Base-by-base conservation (phyloP, 2,329 filamentous ascomycete species). In the Myriosclerotinia scirpicola region DNA sequence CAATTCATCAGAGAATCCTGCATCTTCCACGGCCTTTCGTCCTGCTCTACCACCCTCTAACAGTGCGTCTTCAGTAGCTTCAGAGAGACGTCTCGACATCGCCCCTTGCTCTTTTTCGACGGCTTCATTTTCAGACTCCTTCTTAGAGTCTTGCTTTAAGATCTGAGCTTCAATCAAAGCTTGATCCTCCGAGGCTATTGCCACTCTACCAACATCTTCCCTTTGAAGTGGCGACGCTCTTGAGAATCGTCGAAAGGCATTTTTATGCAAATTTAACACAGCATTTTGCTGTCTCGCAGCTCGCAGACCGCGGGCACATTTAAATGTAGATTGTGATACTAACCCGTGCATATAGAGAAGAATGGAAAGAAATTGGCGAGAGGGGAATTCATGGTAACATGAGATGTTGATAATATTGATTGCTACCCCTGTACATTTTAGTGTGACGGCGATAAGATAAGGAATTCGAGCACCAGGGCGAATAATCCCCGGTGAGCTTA, bases 51-150 rank as follows among this genome's bases (percentile, higher is more conserved):
- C 86, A 42, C 85, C 86, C 1, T 82, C 83, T 38, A 86, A 73
- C 0, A 90, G 78, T 1, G 82, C 84, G 64, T 89, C 85, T 71
- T 89, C 87, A 1, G 87, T 89, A 1, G 87, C 86, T 72, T 88
- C 81, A 67, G 85, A 79, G 11, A 90, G 79, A 20, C 85, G 84
- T 48, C 84, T 81, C 11, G 84, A 78, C 82, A 89, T 82, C 5
- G 75, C 75, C 36, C 75, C 76, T 68, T 68, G 71, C 65, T 74
- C 69, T 46, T 59, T 36, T 63, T 66, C 59, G 6, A 20, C 36
- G 5, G 3, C 17, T 8, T 60, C 34, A n/a, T 61, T 26, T 38
- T 48, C 58, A 17, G 38, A 20, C 15, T 58, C 63, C 26, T 67
- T 44, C 40, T 62, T 63, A 0, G 66, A 12, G 9, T 34, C 17